phyloP scores from a whole-genome alignment of 108 stramenopile species.

The Fragilaria radians region DNA sequence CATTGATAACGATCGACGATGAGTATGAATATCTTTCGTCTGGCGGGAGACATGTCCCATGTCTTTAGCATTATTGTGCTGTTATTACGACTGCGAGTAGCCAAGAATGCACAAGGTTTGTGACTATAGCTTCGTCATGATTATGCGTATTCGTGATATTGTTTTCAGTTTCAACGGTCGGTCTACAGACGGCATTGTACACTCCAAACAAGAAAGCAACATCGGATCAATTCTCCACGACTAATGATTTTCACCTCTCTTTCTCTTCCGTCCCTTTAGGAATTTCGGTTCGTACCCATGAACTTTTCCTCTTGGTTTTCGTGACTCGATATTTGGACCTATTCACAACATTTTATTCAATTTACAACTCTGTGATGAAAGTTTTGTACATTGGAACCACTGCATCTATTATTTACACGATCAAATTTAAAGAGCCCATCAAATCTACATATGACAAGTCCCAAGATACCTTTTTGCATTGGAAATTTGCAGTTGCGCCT shows the following conservation, averaged over 20 bases:
- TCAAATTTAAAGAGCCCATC: slow-evolving; percentile 85
- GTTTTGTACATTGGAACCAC: slow-evolving; percentile 93
- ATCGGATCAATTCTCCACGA: too few relatives aligned
- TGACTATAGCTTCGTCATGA: too few relatives aligned
- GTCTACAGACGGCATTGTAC: too few relatives aligned
- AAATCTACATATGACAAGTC: slow-evolving; percentile 93
- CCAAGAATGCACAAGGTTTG: slow-evolving; percentile 89
- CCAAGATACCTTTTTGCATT: slow-evolving; percentile 97
- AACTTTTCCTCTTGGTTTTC: slow-evolving; percentile 96
- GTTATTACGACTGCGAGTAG: slow-evolving; percentile 90
- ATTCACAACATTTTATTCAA: slow-evolving; percentile 84
- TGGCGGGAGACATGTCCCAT: slow-evolving; percentile 97
- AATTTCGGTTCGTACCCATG: slow-evolving; percentile 97
- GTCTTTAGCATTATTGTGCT: slow-evolving; percentile 95
- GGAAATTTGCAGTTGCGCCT: slow-evolving; percentile 93
- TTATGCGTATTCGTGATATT: too few relatives aligned
- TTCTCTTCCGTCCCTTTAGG: slow-evolving; percentile 29
- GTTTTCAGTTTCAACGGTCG: not conserved
- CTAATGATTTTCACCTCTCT: not conserved
- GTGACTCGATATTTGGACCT: slow-evolving; percentile 87
- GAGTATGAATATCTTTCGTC: slow-evolving; percentile 87
- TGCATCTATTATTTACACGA: slow-evolving; percentile 90
- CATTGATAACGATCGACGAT: too few relatives aligned
- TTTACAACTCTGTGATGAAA: slow-evolving; percentile 98
- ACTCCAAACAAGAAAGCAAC: too few relatives aligned